Evolutionary conservation across 2,329 filamentous ascomycete species (phyloP), one percentile per base, ranked within the genome.

Genomic region (Fusarium virguliforme): DNA sequence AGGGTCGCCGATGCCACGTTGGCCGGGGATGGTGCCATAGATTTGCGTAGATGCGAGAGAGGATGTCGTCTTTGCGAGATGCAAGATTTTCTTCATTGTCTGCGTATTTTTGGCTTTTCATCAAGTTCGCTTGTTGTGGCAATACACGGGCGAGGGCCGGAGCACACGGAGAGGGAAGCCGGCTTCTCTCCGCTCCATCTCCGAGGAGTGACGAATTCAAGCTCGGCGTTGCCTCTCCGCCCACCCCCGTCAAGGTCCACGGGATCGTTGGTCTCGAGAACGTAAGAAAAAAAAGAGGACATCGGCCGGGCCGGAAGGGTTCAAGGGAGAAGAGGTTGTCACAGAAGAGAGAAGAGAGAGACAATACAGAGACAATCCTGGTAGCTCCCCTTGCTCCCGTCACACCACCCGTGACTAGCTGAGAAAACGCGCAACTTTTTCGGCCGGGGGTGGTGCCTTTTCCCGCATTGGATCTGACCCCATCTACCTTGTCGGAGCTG

Each of bases 381-480:
- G 56, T 18, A 37, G 24, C 35, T 34, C 13, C 43, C 10, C 34
- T 63, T 13, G 40, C n/a, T 56, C 53, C 26, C 55, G 65, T 76
- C 74, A 74, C 58, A 65, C 74, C 74, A 75, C 62, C 43, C 65
- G 56, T 64, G 72, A 68, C 71, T 59, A 60, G 40, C 60, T 63
- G 59, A 34, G 55, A 70, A 70, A 60, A 58, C 58, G 68, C 65
- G 62, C 62, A 72, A 70, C 58, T 59, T 55, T 50, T 61, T 62
- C 41, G 64, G 41, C 48, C 35, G 59, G 58, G 58, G 51, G 51
- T 48, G 28, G 43, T 9, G 43, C 5, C 28, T 30, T 48, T 48
- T 48, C 43, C 43, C 43, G 26, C 43, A 54, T 37, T 35, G 51
- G 43, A 62, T 53, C 56, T 59, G 26, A 60, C 48, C 50, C 32